Percentiles rank a stretch among this genome's conserved stretches.
phyloP scores from a whole-genome alignment of 148 eudicot species.

The Salicornia ramosissima region DNA sequence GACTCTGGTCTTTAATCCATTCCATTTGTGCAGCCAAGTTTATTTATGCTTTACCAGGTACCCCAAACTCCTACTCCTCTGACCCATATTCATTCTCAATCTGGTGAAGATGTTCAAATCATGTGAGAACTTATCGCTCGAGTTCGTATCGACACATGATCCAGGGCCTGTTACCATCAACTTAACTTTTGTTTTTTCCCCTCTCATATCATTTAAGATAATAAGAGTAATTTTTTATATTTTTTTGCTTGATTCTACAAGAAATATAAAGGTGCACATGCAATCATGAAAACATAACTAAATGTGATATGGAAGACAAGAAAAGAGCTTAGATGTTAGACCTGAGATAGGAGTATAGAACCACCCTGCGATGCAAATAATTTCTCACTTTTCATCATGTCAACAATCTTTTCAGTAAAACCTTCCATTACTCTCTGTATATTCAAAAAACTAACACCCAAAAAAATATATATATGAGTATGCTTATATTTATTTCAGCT shows the following conservation, averaged over 20 bases:
- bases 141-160: neutral
- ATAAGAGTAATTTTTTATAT: no score
- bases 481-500: no score
- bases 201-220: no score
- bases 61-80: constrained; percentile 51
- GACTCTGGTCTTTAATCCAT: constrained; percentile 65
- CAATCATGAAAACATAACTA: no score
- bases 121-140: neutral
- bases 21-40: constrained; percentile 89
- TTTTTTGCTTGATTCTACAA: neutral
- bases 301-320: neutral
- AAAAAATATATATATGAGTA: no score
- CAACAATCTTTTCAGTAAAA: constrained; percentile 77
- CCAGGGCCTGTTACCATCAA: neutral
- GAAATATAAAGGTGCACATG: neutral
- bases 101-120: constrained; percentile 25
- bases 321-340: constrained; percentile 10
- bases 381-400: constrained; percentile 70
- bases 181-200: no score
- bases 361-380: constrained; percentile 92
- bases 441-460: constrained; percentile 13
- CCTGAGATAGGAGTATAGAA: constrained; percentile 91
- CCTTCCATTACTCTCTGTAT: constrained; percentile 83
- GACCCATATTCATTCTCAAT: constrained; percentile 91
- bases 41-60: constrained; percentile 61